Conservation (phyloP, 306 rosid species). For the Prunus armeniaca region DNA sequence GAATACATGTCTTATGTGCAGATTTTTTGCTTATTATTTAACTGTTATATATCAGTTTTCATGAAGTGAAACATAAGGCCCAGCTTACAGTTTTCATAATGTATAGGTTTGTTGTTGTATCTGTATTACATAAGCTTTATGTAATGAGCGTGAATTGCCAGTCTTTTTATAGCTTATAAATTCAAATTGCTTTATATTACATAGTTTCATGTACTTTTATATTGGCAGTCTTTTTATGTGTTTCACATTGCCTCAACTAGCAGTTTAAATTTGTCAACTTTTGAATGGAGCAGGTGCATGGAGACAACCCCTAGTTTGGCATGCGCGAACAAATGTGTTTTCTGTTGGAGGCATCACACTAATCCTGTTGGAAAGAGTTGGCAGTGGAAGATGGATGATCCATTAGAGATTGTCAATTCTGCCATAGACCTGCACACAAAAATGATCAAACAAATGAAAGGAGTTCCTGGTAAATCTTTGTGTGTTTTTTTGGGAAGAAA, state of each 20-base stretch:
- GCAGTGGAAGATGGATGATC: constrained; percentile 99
- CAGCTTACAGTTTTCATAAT: background rate
- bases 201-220: background rate
- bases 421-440: constrained; percentile 75
- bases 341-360: constrained; percentile 99
- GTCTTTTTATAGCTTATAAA: background rate
- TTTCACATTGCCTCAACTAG: constrained; percentile 13
- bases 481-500: background rate
- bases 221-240: background rate
- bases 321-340: constrained; percentile 96
- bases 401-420: constrained; percentile 76
- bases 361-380: constrained; percentile 98
- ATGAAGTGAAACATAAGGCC: background rate
- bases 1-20: background rate
- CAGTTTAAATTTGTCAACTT: constrained; percentile 4
- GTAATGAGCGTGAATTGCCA: background rate
- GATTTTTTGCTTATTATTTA: background rate
- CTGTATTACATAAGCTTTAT: background rate
- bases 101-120: background rate
- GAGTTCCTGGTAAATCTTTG: constrained; percentile 81
- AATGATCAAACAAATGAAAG: constrained; percentile 99
- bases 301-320: constrained; percentile 99
- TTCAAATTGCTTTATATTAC: background rate
- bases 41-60: background rate
- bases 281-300: constrained; percentile 78